Conservation (phyloP, 2,329 filamentous ascomycete genomes). For the Septoria petroselini region DNA sequence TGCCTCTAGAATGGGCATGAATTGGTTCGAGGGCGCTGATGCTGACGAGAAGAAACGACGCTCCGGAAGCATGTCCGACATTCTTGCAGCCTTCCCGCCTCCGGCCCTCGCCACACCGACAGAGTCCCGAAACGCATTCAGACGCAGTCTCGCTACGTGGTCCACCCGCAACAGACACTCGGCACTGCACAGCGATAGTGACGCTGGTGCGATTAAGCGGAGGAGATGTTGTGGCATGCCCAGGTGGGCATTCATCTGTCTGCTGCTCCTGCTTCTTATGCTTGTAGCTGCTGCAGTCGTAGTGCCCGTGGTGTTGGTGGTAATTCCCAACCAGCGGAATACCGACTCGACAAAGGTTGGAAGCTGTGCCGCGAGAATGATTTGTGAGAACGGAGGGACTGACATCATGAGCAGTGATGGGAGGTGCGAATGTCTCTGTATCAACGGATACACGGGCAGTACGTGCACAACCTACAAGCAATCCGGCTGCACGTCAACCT, state of each 20-base stretch:
- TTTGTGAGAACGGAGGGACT: slow-evolving; percentile 77
- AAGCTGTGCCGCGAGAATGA: slow-evolving; percentile 59
- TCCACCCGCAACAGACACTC: slow-evolving; percentile 24
- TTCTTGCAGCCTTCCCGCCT: slow-evolving; percentile 63
- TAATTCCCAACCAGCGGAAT: slow-evolving; percentile 50
- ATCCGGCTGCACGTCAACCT: slow-evolving; percentile 56
- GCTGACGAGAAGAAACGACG: slow-evolving; percentile 35
- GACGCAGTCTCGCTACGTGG: slow-evolving; percentile 8
- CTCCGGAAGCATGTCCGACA: slow-evolving; percentile 60
- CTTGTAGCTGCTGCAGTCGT: slow-evolving; percentile 78
- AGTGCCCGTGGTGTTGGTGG: slow-evolving; percentile 65
- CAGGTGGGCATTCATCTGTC: slow-evolving; percentile 69
- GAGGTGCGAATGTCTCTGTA: slow-evolving; percentile 80
- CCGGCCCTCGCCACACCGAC: slow-evolving; percentile 45
- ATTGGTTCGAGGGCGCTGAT: slow-evolving; percentile 44
- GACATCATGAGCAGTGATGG: slow-evolving; percentile 60
- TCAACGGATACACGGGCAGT: slow-evolving; percentile 75
- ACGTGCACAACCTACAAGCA: slow-evolving; percentile 53
- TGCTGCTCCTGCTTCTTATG: slow-evolving; percentile 63
- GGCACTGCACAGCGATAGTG: slow-evolving; percentile 33
- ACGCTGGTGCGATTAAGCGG: slow-evolving; percentile 25
- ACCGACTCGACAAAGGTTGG: slow-evolving; percentile 39
- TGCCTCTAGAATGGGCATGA: slow-evolving; percentile 56
- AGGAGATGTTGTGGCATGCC: slow-evolving; percentile 82
- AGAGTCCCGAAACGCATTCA: slow-evolving; percentile 21